Evolutionary conservation across 2,329 filamentous ascomycete species (phyloP).

Genomic region (Cercospora sojina): DNA sequence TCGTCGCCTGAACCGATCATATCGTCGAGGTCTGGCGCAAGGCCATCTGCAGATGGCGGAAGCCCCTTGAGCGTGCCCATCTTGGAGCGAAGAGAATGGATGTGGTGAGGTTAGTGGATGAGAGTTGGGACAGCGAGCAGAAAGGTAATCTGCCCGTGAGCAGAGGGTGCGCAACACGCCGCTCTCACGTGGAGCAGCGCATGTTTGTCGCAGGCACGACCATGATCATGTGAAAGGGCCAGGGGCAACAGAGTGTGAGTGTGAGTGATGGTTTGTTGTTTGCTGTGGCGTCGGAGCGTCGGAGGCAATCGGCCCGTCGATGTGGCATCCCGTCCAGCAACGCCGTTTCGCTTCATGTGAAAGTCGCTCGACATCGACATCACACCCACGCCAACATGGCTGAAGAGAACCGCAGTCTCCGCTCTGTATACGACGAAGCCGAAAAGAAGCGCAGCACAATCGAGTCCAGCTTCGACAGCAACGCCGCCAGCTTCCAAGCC

Average conservation of each 20-base stretch:
- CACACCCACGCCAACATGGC: conserved; percentile 37
- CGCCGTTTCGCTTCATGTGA: conserved; percentile 9
- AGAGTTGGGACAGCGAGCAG: conserved; percentile 5
- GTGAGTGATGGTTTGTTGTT: neutral
- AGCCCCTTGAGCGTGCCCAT: conserved; percentile 19
- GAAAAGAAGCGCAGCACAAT: conserved; percentile 58
- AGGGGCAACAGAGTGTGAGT: neutral
- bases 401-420: conserved; percentile 55
- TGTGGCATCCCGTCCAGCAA: neutral
- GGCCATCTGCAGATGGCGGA: neutral
- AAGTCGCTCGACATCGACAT: neutral
- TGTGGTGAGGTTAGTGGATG: conserved; percentile 6
- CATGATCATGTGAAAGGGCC: neutral
- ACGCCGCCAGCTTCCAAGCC: conserved; percentile 64
- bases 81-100: conserved; percentile 1
- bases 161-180: neutral
- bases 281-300: conserved; percentile 3
- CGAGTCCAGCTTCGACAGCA: conserved; percentile 64
- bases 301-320: neutral
- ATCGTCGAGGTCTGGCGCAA: conserved; percentile 6
- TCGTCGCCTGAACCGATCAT: conserved; percentile 28
- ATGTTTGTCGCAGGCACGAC: neutral
- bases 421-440: conserved; percentile 53
- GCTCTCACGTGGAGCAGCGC: neutral
- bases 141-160: neutral